Conservation (phyloP, 768 basidiomycete genomes). For the Omphalotus guepiniiformis region DNA sequence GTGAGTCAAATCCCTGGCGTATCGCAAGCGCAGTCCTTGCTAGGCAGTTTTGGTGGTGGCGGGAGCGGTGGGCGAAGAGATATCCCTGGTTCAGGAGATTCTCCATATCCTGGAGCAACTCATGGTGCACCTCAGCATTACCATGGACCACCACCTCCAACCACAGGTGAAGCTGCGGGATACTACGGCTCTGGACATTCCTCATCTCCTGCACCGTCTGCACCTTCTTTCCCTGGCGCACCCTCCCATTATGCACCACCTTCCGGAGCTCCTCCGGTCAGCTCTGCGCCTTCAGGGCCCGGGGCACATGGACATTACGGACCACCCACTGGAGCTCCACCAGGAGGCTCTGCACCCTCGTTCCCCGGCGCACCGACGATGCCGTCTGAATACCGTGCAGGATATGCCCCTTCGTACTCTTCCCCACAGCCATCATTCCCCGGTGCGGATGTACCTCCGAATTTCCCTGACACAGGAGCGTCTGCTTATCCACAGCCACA, state of each 20-base stretch:
- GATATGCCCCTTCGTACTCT: constrained; percentile 26
- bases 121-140: constrained; percentile 11
- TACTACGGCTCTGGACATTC: constrained; percentile 21
- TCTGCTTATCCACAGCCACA: no score
- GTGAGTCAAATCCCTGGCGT: constrained; percentile 44
- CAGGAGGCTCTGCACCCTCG: no score
- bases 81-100: constrained; percentile 16
- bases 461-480: constrained; percentile 22
- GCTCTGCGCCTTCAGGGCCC: no score
- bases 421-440: constrained; percentile 24
- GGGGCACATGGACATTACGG: constrained; percentile 13
- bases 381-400: constrained; percentile 17
- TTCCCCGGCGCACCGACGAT: constrained; percentile 14
- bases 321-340: constrained; percentile 16
- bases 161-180: constrained; percentile 26
- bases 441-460: constrained; percentile 16
- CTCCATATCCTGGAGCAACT: constrained; percentile 3
- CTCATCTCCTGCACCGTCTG: constrained; percentile 20
- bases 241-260: constrained; percentile 20
- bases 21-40: constrained; percentile 34
- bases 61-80: constrained; percentile 24
- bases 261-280: constrained; percentile 25
- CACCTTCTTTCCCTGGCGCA: constrained; percentile 18
- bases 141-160: constrained; percentile 8
- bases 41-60: constrained; percentile 26